phyloP scores from a whole-genome alignment of 2,329 filamentous ascomycete genomes.

The Diaporthe eres region DNA sequence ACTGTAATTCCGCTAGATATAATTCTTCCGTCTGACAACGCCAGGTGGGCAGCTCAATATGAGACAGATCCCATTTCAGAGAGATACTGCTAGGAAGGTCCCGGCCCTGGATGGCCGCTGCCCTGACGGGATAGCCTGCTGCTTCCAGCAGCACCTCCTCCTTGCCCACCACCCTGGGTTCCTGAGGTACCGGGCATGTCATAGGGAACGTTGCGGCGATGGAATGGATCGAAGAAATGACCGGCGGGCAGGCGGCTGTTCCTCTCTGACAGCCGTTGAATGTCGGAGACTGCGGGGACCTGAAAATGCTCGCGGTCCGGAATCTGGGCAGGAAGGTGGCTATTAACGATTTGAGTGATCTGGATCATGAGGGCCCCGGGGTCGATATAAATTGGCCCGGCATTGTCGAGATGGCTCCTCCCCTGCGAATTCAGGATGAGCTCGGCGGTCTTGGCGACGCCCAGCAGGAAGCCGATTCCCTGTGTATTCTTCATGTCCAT shows the following conservation, averaged over 20 bases:
- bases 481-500: not conserved
- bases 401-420: not conserved
- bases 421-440: not conserved
- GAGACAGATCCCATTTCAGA: not conserved
- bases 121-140: not conserved
- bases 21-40: not conserved
- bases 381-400: not conserved
- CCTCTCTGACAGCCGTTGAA: conserved; percentile 34
- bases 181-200: not conserved
- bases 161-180: not conserved
- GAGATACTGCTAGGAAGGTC: not conserved
- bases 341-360: not conserved
- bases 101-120: not conserved
- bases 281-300: not conserved
- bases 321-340: not conserved
- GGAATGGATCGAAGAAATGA: conserved; percentile 28
- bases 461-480: conserved; percentile 29
- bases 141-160: not conserved
- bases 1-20: not conserved
- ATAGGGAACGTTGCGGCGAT: not conserved
- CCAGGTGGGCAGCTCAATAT: not conserved
- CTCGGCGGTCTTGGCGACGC: conserved; percentile 15
- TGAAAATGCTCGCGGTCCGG: not conserved
- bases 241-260: conserved; percentile 44
- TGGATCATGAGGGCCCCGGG: not conserved